phyloP scores from a whole-genome alignment of 1,284 basidiomycete species.

The Vanrija sp. region DNA sequence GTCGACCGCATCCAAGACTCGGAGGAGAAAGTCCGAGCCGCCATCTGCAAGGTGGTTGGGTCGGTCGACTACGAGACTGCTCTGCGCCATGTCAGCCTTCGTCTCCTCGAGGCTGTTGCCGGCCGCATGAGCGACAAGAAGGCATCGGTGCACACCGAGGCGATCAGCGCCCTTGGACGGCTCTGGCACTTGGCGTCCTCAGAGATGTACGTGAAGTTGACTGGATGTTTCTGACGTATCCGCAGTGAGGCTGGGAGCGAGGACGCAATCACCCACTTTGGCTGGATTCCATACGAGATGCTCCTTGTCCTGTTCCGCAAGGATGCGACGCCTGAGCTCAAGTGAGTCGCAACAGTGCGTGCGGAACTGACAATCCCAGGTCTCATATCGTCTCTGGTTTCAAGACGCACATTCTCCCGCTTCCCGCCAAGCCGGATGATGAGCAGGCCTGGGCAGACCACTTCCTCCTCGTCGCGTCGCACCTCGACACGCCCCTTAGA shows the following conservation, averaged over 20 bases:
- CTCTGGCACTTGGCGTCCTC: slow-evolving; percentile 78
- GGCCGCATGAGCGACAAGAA: slow-evolving; percentile 81
- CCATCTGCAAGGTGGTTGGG: slow-evolving; percentile 75
- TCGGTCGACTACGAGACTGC: slow-evolving; percentile 87
- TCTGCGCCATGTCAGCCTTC: slow-evolving; percentile 70
- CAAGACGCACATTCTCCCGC: slow-evolving; percentile 71
- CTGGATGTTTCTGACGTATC: slow-evolving; percentile 2
- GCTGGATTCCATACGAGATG: slow-evolving; percentile 85
- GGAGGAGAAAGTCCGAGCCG: slow-evolving; percentile 85
- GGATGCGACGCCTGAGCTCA: slow-evolving; percentile 56
- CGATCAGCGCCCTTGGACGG: slow-evolving; percentile 70
- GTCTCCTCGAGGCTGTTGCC: slow-evolving; percentile 62
- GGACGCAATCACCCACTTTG: slow-evolving; percentile 72
- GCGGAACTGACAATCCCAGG: slow-evolving; percentile 9
- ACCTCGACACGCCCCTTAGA: slow-evolving; percentile 46
- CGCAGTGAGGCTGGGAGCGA: slow-evolving; percentile 74
- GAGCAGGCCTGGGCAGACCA: slow-evolving; percentile 82
- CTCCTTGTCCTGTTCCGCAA: slow-evolving; percentile 53
- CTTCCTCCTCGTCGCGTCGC: slow-evolving; percentile 68
- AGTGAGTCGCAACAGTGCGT: slow-evolving; percentile 49
- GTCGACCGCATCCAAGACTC: slow-evolving; percentile 71
- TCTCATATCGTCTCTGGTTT: slow-evolving; percentile 47
- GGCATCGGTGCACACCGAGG: slow-evolving; percentile 76
- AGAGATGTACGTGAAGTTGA: slow-evolving; percentile 67
- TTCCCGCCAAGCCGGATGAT: slow-evolving; percentile 62